phyloP scores from a whole-genome alignment of 805 yeast species.

The Ogataea wickerhamii region DNA sequence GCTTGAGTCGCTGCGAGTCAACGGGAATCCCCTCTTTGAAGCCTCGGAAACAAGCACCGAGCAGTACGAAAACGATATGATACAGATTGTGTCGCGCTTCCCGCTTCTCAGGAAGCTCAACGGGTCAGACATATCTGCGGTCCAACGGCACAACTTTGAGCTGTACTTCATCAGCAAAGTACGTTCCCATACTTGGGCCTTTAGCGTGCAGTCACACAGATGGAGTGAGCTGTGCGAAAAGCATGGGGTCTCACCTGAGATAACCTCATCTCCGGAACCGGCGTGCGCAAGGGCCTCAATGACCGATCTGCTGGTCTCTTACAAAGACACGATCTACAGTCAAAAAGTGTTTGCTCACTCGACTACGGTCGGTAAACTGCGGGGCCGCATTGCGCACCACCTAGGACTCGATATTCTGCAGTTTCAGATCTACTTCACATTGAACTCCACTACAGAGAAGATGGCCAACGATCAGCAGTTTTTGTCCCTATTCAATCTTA shows the following conservation, averaged over 20 bases:
- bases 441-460: constrained; percentile 9
- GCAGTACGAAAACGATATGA: constrained; percentile 18
- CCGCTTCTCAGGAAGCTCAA: constrained; percentile 43
- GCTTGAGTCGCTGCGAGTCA: constrained; percentile 45
- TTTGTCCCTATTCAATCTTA: constrained; percentile 8
- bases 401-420: constrained; percentile 22
- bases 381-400: constrained; percentile 29
- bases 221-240: constrained; percentile 43
- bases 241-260: constrained; percentile 28
- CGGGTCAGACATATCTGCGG: constrained; percentile 48
- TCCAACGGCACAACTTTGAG: constrained; percentile 62
- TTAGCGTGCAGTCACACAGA: constrained; percentile 24
- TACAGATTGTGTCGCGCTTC: constrained; percentile 22
- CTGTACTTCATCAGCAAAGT: constrained; percentile 59
- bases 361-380: constrained; percentile 36
- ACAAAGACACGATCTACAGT: constrained; percentile 9
- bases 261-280: neutral
- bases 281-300: neutral
- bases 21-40: constrained; percentile 49
- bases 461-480: constrained; percentile 22
- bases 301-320: neutral
- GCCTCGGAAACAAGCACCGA: constrained; percentile 7
- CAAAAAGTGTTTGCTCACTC: constrained; percentile 27
- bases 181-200: constrained; percentile 26
- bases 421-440: constrained; percentile 22